These are phyloP conservation scores for Sporothrix dimorphospora DNA, from an alignment of 2,329 filamentous ascomycete species.

Conservation along the genomic window DNA sequence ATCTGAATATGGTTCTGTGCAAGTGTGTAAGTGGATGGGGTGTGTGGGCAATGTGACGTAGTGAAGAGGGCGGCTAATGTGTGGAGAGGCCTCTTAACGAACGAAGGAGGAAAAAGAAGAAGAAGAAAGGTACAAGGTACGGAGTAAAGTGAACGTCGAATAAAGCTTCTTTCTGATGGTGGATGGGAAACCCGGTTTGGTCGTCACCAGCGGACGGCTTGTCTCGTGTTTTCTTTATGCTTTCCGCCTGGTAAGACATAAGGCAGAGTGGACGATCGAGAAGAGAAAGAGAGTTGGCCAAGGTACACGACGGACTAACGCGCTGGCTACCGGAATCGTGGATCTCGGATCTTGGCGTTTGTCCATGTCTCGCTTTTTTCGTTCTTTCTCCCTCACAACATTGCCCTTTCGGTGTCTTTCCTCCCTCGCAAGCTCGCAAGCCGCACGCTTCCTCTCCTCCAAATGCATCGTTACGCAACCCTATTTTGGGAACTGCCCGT, in stretches of 20 bases:
- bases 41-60: conserved; percentile 1
- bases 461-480: conserved; percentile 13
- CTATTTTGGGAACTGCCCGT: neutral
- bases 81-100: conserved; percentile 3
- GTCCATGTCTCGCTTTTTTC: neutral
- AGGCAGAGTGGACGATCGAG: neutral
- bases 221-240: conserved; percentile 4
- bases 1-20: neutral
- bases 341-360: neutral
- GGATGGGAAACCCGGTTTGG: conserved; percentile 4
- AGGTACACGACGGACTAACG: neutral
- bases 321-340: neutral
- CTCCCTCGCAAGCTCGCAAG: neutral
- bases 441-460: no score
- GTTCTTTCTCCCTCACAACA: neutral
- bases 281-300: neutral
- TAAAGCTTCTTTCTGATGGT: neutral
- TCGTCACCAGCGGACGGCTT: neutral
- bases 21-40: neutral
- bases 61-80: neutral
- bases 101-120: neutral
- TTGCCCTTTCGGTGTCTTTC: neutral
- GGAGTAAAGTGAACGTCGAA: neutral
- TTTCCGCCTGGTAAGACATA: neutral
- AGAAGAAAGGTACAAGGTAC: neutral